These are phyloP conservation scores for Hypoxylon crocopeplum DNA, from an alignment of 495 filamentous ascomycete genomes.

Conservation along the genomic window DNA sequence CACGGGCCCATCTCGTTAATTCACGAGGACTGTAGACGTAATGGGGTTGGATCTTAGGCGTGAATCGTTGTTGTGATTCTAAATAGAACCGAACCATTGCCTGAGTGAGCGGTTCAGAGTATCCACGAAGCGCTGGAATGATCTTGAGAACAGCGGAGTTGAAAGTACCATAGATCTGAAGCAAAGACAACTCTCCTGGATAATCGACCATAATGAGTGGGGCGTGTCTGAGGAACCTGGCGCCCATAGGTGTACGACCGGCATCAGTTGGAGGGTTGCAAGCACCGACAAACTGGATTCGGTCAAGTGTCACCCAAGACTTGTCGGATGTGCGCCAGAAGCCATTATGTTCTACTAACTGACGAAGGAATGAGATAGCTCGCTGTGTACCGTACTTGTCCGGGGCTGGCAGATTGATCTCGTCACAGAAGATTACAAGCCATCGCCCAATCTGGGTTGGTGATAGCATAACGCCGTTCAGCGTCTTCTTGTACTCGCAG, in stretches of 20 bases:
- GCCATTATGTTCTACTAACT: constrained; percentile 97
- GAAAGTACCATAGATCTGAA: constrained; percentile 98
- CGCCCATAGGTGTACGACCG: constrained; percentile 91
- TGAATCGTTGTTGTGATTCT: constrained; percentile 92
- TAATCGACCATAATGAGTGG: constrained; percentile 99
- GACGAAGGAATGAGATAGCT: constrained; percentile 94
- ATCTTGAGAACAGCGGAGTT: constrained; percentile 97
- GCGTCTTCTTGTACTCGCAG: constrained; percentile 97
- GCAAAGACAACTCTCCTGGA: constrained; percentile 90
- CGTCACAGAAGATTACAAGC: constrained; percentile 98
- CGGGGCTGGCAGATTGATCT: constrained; percentile 98
- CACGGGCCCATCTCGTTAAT: constrained; percentile 94
- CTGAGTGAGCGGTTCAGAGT: constrained; percentile 91
- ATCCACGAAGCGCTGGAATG: constrained; percentile 91
- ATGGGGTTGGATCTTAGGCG: constrained; percentile 93
- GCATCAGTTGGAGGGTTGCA: constrained; percentile 99
- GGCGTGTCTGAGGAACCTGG: constrained; percentile 91
- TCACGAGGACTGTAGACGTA: constrained; percentile 99
- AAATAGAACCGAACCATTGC: constrained; percentile 97
- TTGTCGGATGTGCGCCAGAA: constrained; percentile 99
- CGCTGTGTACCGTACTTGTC: constrained; percentile 98
- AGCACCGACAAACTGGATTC: constrained; percentile 98
- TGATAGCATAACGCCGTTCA: constrained; percentile 94
- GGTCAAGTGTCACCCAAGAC: constrained; percentile 95
- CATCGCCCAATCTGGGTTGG: constrained; percentile 96